Conservation (phyloP, 1,284 basidiomycete genomes). For the Gymnopus androsaceus region DNA sequence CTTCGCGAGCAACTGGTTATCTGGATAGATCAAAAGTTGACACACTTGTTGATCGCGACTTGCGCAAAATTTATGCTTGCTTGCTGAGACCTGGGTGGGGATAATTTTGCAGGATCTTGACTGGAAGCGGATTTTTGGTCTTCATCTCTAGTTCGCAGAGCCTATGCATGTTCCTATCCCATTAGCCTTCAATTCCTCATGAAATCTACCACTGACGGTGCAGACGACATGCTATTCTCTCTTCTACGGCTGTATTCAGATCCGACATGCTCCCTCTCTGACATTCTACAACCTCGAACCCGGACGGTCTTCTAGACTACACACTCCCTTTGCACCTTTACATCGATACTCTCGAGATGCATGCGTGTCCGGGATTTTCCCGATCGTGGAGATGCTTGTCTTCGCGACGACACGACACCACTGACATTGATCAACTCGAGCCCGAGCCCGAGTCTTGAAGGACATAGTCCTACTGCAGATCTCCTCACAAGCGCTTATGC, state of each 20-base stretch:
- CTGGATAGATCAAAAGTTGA: conserved; percentile 84
- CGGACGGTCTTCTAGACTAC: conserved; percentile 78
- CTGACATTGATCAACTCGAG: conserved; percentile 40
- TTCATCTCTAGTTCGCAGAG: conserved; percentile 89
- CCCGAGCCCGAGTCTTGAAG: conserved; percentile 49
- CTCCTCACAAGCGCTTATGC: conserved; percentile 84
- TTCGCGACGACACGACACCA: conserved; percentile 26
- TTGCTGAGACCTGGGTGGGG: conserved; percentile 76
- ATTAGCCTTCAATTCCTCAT: conserved; percentile 67
- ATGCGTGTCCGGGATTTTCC: conserved; percentile 84
- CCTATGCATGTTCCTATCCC: conserved; percentile 73
- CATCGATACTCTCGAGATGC: conserved; percentile 81
- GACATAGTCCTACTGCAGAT: conserved; percentile 84
- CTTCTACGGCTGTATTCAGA: conserved; percentile 82
- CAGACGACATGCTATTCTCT: conserved; percentile 77
- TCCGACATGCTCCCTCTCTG: conserved; percentile 64
- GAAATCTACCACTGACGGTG: conserved; percentile 33
- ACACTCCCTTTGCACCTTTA: conserved; percentile 94
- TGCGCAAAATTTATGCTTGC: conserved; percentile 85
- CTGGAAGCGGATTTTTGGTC: conserved; percentile 93
- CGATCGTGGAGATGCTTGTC: conserved; percentile 72
- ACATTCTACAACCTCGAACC: conserved; percentile 57
- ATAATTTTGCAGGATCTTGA: conserved; percentile 83
- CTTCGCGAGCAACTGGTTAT: conserved; percentile 78
- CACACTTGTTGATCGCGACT: conserved; percentile 66